Base-by-base conservation (phyloP, 2,329 filamentous ascomycete genomes). In the Botrytis galanthina region DNA sequence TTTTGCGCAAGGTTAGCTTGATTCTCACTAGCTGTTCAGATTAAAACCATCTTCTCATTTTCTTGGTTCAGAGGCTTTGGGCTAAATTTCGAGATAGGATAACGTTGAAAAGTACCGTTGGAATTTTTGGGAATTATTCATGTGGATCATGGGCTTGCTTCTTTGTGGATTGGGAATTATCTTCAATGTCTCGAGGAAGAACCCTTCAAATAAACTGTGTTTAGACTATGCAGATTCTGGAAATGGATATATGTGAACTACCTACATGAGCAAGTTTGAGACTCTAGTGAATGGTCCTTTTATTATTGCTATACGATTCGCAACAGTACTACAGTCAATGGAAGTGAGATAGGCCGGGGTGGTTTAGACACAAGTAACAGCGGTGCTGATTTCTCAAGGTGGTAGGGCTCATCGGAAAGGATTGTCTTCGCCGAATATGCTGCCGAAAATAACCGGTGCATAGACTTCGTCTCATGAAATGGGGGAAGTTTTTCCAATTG, bases 1-100 rank as follows among this genome's bases (percentile, higher is more conserved):
- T 57, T 12, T 26, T 20, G 35, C 66, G n/a, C 57, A 69, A 69
- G 66, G 66, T 69, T 57, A 69, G 66, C 35, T 42, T 20, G 7
- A 42, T 37, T 10, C 22, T 69, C 20, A 57, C 48, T 44, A 32
- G 48, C 54, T 10, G 37, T 69, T 32, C 66, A 14, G n/a, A 7
- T 29, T 20, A 26, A 67, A 16, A 10, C 4, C 3, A 32, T 42
- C 35, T 42, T 44, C 10, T 22, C n/a, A 57, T 29, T 14, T 54
- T 29, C 4, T 29, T 18, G 26, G 14, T 22, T 26, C 9, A 3
- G 0, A 69, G 10, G 54, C 6, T 32, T 32, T 69, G 10, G 20
- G 51, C 66, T 69, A 44, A 69, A 57, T 3, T 42, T 57, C 6
- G n/a, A 32, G 10, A 4, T 44, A 69, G 66, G 18, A 57, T 18